Percentiles rank a stretch among this genome's conserved stretches.
Evolutionary conservation across 768 basidiomycete species (phyloP).

Genomic region (Panaeolus papilionaceus): DNA sequence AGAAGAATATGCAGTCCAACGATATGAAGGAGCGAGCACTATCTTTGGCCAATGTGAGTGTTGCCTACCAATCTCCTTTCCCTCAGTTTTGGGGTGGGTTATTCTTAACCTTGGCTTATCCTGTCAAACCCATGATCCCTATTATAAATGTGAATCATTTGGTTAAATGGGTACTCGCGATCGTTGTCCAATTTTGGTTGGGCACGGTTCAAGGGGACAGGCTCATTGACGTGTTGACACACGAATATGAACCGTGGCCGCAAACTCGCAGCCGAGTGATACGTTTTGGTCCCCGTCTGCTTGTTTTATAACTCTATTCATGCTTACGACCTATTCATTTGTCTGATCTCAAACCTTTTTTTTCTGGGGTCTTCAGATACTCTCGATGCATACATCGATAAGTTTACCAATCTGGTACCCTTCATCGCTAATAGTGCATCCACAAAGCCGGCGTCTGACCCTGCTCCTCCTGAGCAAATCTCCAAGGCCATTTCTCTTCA

Average conservation of each 20-base stretch:
- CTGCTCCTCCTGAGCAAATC: conserved; percentile 68
- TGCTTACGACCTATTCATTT: conserved; percentile 9
- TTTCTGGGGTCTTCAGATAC: conserved; percentile 51
- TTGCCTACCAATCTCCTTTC: conserved; percentile 19
- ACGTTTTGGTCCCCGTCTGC: background rate
- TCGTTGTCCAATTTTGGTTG: conserved; percentile 4
- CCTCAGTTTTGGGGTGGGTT: conserved; percentile 1
- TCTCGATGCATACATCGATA: conserved; percentile 82
- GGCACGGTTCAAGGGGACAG: conserved; percentile 2
- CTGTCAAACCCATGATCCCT: conserved; percentile 1
- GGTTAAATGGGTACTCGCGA: conserved; percentile 13
- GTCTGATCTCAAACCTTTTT: conserved; percentile 18
- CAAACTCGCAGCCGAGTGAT: conserved; percentile 9
- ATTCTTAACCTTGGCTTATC: conserved; percentile 6
- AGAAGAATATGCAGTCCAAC: conserved; percentile 77
- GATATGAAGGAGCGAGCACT: conserved; percentile 85
- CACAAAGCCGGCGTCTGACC: conserved; percentile 62
- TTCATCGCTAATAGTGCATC: conserved; percentile 59
- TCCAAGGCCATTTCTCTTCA: conserved; percentile 72
- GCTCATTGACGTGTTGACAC: conserved; percentile 6
- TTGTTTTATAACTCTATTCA: background rate
- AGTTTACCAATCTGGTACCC: conserved; percentile 69
- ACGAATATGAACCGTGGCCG: conserved; percentile 4
- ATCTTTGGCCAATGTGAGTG: conserved; percentile 75
- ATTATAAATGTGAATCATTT: conserved; percentile 6